Conservation (phyloP, 2,329 filamentous ascomycete genomes). For the Pseudopyricularia cyperi region DNA sequence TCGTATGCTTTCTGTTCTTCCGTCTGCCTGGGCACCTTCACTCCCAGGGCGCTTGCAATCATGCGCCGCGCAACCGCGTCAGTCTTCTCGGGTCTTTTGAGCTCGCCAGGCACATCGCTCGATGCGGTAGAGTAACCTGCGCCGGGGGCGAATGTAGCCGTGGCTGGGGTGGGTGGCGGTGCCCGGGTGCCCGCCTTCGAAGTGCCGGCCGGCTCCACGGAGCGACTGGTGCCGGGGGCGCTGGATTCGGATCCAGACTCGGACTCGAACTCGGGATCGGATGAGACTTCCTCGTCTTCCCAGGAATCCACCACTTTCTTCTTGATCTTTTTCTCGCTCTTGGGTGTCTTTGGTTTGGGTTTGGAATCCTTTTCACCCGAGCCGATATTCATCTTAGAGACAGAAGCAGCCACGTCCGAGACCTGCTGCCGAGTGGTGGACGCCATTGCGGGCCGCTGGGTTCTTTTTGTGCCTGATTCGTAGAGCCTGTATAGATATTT, state of each 20-base stretch:
- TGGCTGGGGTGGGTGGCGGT: constrained; percentile 56
- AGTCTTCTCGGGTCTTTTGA: constrained; percentile 68
- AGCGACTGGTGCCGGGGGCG: constrained; percentile 14
- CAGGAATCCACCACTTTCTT: constrained; percentile 52
- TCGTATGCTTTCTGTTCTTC: constrained; percentile 87
- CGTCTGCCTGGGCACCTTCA: constrained; percentile 67
- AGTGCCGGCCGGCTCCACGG: constrained; percentile 10
- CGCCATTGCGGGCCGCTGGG: not conserved
- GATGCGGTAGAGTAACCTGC: constrained; percentile 51
- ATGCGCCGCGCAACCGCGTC: constrained; percentile 80
- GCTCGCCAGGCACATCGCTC: constrained; percentile 40
- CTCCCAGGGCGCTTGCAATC: constrained; percentile 79
- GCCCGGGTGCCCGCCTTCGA: constrained; percentile 21
- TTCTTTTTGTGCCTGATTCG: not conserved
- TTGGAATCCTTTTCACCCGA: constrained; percentile 5
- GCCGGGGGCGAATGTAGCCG: constrained; percentile 27
- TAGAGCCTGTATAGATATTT: not conserved
- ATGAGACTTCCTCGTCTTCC: constrained; percentile 55
- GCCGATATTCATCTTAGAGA: constrained; percentile 18
- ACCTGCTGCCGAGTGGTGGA: constrained; percentile 2
- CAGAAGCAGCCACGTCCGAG: constrained; percentile 6
- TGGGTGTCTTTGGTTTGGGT: constrained; percentile 15
- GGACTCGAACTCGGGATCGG: constrained; percentile 21
- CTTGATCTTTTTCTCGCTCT: constrained; percentile 13
- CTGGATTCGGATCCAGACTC: constrained; percentile 2